Conservation (phyloP, 2,329 filamentous ascomycete genomes). For the Aspergillus terreus region DNA sequence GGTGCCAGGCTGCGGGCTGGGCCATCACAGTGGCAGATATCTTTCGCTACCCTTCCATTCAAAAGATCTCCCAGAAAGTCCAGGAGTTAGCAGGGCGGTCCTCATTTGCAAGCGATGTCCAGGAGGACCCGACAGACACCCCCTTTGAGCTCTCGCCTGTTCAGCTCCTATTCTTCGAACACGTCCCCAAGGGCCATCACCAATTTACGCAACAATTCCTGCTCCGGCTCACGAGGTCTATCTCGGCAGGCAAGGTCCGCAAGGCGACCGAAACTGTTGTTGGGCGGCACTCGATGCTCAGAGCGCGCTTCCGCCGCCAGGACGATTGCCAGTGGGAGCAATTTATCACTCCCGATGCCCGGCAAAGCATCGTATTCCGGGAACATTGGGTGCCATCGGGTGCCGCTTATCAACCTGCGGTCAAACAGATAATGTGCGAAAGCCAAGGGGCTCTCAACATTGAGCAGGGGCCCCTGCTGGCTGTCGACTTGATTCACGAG, state of each 20-base stretch:
- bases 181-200: constrained; percentile 12
- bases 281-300: constrained; percentile 10
- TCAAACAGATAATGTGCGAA: not conserved
- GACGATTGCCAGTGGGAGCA: constrained; percentile 1
- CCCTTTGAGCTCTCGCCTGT: constrained; percentile 12
- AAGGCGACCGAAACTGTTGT: constrained; percentile 3
- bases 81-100: not conserved
- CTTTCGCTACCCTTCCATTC: constrained; percentile 9
- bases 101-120: not conserved
- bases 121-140: constrained; percentile 6
- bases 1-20: constrained; percentile 6
- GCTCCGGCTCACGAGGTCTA: not conserved
- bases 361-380: too few relatives aligned
- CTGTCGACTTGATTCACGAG: constrained; percentile 1
- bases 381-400: not conserved
- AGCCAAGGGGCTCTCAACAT: constrained; percentile 4
- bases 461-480: constrained; percentile 4
- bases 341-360: not conserved
- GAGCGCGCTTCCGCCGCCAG: constrained; percentile 6
- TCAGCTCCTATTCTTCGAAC: constrained; percentile 12
- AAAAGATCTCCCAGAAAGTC: constrained; percentile 5
- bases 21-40: constrained; percentile 8
- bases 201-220: constrained; percentile 5
- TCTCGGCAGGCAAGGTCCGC: not conserved
- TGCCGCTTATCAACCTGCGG: not conserved